Evolutionary conservation across 2,329 filamentous ascomycete species (phyloP).

Genomic region (Alternaria ventricosa): DNA sequence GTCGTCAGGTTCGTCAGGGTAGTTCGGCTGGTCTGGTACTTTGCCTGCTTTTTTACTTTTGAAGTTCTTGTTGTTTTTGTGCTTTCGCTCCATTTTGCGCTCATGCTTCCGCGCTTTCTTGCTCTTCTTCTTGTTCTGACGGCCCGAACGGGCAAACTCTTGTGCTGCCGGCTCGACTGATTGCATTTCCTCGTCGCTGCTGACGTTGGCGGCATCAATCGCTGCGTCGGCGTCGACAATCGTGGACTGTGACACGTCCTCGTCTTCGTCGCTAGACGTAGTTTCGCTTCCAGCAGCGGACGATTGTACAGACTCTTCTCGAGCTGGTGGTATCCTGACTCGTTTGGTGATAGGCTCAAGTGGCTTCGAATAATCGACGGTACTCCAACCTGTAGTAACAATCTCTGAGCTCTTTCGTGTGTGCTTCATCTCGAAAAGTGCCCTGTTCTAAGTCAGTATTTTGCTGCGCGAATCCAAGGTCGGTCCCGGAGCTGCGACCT

Average conservation of each 20-base stretch:
- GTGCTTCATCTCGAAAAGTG: constrained; percentile 77
- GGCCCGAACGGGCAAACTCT: constrained; percentile 32
- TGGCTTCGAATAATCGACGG: constrained; percentile 63
- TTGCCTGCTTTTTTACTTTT: constrained; percentile 42
- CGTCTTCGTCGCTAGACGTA: constrained; percentile 47
- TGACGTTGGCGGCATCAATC: constrained; percentile 41
- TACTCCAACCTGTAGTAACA: constrained; percentile 74
- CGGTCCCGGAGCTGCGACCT: background rate
- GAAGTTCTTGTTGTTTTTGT: constrained; percentile 43
- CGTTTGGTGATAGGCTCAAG: constrained; percentile 64
- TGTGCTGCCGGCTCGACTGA: constrained; percentile 33
- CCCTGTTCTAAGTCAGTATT: constrained; percentile 11
- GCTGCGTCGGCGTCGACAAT: constrained; percentile 34
- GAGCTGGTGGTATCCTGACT: constrained; percentile 42
- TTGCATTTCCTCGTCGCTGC: constrained; percentile 47
- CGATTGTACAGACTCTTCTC: constrained; percentile 45
- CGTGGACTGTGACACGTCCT: constrained; percentile 28
- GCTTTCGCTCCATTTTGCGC: constrained; percentile 35
- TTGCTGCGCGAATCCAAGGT: background rate
- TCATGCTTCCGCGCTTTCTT: constrained; percentile 42
- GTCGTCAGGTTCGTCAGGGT: constrained; percentile 41
- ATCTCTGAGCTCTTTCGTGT: constrained; percentile 61
- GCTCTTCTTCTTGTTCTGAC: constrained; percentile 42
- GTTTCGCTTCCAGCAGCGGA: constrained; percentile 30
- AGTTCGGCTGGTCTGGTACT: constrained; percentile 35